Evolutionary conservation across 1,139 yeast species (phyloP), one percentile per base, ranked within the genome.

Genomic region (Hyphopichia fennica): DNA sequence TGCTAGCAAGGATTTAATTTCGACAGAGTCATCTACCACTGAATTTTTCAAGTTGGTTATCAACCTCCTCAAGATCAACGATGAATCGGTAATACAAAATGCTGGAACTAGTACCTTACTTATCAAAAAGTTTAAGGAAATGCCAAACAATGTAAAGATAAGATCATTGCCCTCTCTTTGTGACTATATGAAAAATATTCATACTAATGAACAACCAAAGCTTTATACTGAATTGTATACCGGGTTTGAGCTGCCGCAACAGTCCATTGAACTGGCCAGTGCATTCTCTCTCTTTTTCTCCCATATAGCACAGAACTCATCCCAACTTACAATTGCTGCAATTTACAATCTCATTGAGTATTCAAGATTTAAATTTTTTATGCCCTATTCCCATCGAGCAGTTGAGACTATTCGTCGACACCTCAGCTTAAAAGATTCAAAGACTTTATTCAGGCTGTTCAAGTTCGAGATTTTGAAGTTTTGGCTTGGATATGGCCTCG

Each of bases 321-420:
- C 60, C 7, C 56, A 58, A 33, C 39, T 70, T 7, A 46, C 63
- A 22, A 45, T 64, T 22, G 58, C 72, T 3, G 56, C 69, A 1
- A 45, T 76, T 4, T 72, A 72, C 50, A 74, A 70, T 45, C 52
- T 78, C 34, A 54, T 76, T 6, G 80, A 76, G 45, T 58, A 67
- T 25, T 61, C 75, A 1, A 51, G 57, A 16, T 68, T 65, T 38
- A 51, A 56, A 0, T 62, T 63, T 37, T 62, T 76, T 28, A 42
- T 50, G 11, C 57, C 62, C 0, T 72, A 70, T 41, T 49, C 74
- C 8, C 48, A 50, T 3, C 40, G 41, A 4, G 51, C 71, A 0
- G 42, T 78, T 0, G 16, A 39, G 0, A 35, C 42, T 1, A 56
- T 72, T 14, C 53, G 69, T 3, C 6, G 28, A 0, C 29, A 38